phyloP scores from a whole-genome alignment of 306 rosid genomes.

The Quercus berberidifolia region DNA sequence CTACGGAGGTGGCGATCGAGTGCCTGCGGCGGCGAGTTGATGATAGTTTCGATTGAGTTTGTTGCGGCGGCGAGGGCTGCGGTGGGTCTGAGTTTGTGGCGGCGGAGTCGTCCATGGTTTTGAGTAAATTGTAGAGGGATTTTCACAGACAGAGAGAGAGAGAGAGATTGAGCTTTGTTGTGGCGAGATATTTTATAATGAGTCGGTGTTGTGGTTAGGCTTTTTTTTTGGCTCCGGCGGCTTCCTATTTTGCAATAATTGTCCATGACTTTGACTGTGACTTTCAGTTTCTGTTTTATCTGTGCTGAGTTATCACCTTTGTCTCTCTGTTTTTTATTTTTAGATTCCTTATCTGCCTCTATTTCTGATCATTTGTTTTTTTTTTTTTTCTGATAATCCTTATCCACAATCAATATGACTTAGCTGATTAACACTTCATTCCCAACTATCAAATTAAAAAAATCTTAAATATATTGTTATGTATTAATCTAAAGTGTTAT shows the following conservation, averaged over 20 bases:
- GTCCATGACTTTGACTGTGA: neutral
- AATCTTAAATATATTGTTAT: no score
- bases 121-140: neutral
- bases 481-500: no score
- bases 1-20: slow-evolving; percentile 46
- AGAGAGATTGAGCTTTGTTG: neutral
- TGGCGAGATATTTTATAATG: no score
- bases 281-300: no score
- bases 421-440: no score
- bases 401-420: no score
- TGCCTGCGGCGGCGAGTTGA: slow-evolving; percentile 45
- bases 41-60: neutral
- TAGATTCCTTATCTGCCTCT: neutral
- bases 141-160: neutral
- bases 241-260: neutral
- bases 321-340: neutral
- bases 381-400: no score
- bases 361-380: no score
- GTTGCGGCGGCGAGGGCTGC: neutral
- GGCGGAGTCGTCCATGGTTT: slow-evolving; percentile 29
- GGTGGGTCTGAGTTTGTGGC: slow-evolving; percentile 4
- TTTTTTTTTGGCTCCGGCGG: neutral
- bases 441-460: no score
- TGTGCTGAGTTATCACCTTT: neutral
- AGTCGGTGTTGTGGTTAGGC: no score